These are phyloP conservation scores for Naganishia albida DNA, from an alignment of 1,284 basidiomycete genomes.

Conservation along the genomic window DNA sequence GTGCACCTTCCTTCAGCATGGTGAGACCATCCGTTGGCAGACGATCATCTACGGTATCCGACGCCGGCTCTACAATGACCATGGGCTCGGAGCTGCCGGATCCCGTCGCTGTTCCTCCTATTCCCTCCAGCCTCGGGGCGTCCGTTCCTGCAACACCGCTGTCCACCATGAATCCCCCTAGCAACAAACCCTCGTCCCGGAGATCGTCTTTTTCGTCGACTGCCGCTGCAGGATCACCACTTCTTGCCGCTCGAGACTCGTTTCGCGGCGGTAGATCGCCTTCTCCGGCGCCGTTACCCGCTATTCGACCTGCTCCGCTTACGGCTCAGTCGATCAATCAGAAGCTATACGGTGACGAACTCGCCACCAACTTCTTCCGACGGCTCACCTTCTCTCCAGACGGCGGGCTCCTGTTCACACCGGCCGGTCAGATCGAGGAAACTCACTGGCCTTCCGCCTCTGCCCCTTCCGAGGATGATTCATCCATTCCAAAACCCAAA, in stretches of 20 bases:
- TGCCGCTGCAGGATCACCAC: constrained; percentile 50
- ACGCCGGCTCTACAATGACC: constrained; percentile 65
- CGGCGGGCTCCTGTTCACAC: constrained; percentile 87
- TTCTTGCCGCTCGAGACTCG: constrained; percentile 41
- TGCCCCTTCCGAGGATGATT: constrained; percentile 40
- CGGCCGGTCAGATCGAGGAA: constrained; percentile 94
- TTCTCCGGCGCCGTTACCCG: constrained; percentile 82
- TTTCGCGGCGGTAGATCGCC: constrained; percentile 72
- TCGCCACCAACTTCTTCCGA: constrained; percentile 93
- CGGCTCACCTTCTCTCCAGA: constrained; percentile 92
- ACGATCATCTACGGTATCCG: constrained; percentile 72
- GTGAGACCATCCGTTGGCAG: constrained; percentile 63
- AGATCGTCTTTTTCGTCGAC: constrained; percentile 79
- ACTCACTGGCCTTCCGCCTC: constrained; percentile 62
- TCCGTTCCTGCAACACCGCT: constrained; percentile 48
- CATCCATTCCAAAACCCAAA: constrained; percentile 36
- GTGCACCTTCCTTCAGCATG: constrained; percentile 53
- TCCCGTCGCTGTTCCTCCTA: constrained; percentile 50
- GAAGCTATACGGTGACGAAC: constrained; percentile 89
- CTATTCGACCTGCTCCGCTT: constrained; percentile 63
- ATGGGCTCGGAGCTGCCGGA: constrained; percentile 59
- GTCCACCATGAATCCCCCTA: constrained; percentile 50
- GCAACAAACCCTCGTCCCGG: constrained; percentile 61
- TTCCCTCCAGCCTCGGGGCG: constrained; percentile 64
- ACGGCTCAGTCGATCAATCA: constrained; percentile 57